Percentiles rank a stretch among this genome's conserved stretches.
Conservation (phyloP, 2,329 filamentous ascomycete species). For the Pestalotiopsis sp. region DNA sequence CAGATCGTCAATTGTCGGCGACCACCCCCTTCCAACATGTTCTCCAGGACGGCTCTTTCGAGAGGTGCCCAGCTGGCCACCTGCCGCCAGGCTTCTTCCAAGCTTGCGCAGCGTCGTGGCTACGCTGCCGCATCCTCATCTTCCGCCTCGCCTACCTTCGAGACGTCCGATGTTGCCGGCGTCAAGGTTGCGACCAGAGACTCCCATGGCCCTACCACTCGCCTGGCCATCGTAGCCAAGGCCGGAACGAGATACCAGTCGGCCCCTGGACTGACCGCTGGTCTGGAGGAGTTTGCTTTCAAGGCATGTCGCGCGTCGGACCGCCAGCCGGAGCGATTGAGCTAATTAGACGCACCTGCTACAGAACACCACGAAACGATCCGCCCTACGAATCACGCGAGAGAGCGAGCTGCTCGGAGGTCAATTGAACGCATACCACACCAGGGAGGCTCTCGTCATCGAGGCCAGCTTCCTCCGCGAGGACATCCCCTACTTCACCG, state of each 20-base stretch:
- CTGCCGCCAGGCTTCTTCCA: constrained; percentile 60
- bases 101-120: constrained; percentile 51
- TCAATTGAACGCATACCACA: constrained; percentile 85
- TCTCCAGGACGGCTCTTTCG: constrained; percentile 63
- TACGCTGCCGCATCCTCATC: constrained; percentile 56
- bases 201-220: constrained; percentile 83
- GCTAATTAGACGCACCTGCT: constrained; percentile 48
- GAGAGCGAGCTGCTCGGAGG: constrained; percentile 95
- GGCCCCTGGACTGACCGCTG: constrained; percentile 85
- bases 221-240: constrained; percentile 89
- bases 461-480: constrained; percentile 94
- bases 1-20: constrained; percentile 57
- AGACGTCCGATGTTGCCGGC: constrained; percentile 82
- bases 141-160: constrained; percentile 77
- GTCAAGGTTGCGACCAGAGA: constrained; percentile 94
- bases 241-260: constrained; percentile 93
- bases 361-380: constrained; percentile 84
- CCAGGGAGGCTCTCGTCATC: constrained; percentile 89
- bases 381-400: constrained; percentile 88
- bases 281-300: constrained; percentile 94
- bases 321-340: constrained; percentile 27
- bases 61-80: constrained; percentile 61
- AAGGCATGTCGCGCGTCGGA: constrained; percentile 59
- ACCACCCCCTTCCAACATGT: constrained; percentile 60
- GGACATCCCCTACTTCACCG: constrained; percentile 96